These are phyloP conservation scores for Penicillium freii DNA, from an alignment of 2,329 filamentous ascomycete genomes.

Conservation along the genomic window DNA sequence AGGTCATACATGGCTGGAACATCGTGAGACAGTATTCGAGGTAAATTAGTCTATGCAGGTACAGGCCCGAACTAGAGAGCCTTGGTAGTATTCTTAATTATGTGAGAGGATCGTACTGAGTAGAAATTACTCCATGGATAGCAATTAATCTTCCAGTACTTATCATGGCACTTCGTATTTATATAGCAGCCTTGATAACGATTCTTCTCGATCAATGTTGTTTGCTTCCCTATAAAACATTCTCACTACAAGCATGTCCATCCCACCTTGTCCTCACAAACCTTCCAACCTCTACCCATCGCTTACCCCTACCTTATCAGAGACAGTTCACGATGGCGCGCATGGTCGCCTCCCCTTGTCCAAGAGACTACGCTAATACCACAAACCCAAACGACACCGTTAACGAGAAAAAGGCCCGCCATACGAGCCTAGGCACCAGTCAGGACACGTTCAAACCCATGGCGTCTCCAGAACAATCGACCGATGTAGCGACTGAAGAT, in stretches of 20 bases:
- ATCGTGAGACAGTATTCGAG: not conserved
- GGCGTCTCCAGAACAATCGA: conserved; percentile 21
- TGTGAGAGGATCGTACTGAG: not conserved
- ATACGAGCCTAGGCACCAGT: conserved; percentile 30
- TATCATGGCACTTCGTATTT: not conserved
- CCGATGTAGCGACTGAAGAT: not conserved
- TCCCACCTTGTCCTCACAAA: not conserved
- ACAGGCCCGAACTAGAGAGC: too few species aligned
- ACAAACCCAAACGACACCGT: not conserved
- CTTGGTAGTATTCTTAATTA: not conserved
- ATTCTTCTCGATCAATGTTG: not conserved
- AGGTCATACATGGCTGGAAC: not conserved
- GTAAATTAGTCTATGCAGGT: not conserved
- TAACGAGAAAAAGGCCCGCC: not conserved
- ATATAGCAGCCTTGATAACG: too few species aligned
- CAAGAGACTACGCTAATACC: not conserved
- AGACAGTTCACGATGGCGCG: not conserved
- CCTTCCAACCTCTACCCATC: not conserved
- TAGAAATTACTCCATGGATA: not conserved
- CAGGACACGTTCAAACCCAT: conserved; percentile 30
- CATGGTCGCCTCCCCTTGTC: not conserved
- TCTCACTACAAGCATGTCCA: too few species aligned
- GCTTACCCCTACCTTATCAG: too few species aligned
- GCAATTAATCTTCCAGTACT: not conserved
- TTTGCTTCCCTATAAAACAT: not conserved